Base-by-base conservation (phyloP, 441 rosid species). In the Pelargonium citronellum region DNA sequence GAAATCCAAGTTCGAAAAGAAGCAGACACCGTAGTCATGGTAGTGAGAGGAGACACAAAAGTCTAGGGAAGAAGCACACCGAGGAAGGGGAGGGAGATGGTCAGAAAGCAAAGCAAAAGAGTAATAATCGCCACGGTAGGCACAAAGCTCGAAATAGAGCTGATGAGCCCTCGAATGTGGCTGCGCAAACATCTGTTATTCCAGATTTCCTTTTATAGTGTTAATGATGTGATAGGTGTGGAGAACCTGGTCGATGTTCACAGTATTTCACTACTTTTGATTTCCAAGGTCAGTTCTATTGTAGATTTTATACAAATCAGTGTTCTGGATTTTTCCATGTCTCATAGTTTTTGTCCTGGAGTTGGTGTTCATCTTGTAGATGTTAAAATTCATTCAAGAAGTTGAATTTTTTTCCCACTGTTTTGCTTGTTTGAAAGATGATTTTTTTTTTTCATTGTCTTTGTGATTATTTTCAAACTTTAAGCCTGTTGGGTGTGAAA, bases 171-270 rank as follows among this genome's bases (percentile, higher is more conserved):
- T 53, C 76, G 65, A 79, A 67, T 70, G 66, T 78, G 69, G 75
- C 67, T 70, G 69, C 82, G 6, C 87, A 87, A 72, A 75, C 84
- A 24, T 69, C 74, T 4, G 79, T 73, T 22, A 79, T 91, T 71
- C 92, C 89, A 24, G 96, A 92, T 87, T 86, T 87, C 44, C 94
- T 92, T 67, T 75, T 87, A 70, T 92, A 87, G 82, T 77, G 43
- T 69, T 65, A 19, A 22, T 15, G 8, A 46, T 69, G 63, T 70
- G 66, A 41, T 41, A 51, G 64, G 68, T 27, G 13, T 64, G 17
- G 62, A 66, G 70, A 71, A 73, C 51, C 58, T 57, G 70, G 57
- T 73, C 55, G 57, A 64, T 73, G 41, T 67, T 7, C 63, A 64
- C 64, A 67, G 76, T 73, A 64, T 69, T 77, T 64, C 17, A 64